Base-by-base conservation (phyloP, 1,284 basidiomycete species). In the Inonotus obliquus region DNA sequence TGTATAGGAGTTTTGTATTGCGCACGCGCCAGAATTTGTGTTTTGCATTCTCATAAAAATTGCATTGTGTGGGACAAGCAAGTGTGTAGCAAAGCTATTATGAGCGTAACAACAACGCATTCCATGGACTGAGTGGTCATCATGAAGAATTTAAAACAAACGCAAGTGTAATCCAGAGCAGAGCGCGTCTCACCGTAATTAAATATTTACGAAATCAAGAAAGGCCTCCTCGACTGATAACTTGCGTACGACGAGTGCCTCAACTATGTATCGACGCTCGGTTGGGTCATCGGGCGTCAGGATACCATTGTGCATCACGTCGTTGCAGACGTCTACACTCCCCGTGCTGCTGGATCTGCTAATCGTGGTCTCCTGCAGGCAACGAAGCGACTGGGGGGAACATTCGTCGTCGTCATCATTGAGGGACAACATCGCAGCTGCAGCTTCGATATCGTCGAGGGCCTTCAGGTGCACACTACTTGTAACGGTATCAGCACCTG, bases 191-290 rank as follows among this genome's bases (percentile, higher is more conserved):
- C 69, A 80, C 14, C 39, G 75, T 21, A 17, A 53, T 74, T 61
- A 85, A 66, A 91, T 87, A 4, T 83, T 84, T 9, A 80, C 83
- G 69, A 91, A 89, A 70, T 91, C 87, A 61, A 91, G 70, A 70
- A 85, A 91, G 9, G 78, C 85, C 69, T 91, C 89, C 60, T 87
- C 85, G 2, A 87, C 68, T 10, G 84, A 84, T 73, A 89, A 76
- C 71, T 91, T 89, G 55, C 87, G 78, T 14, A 91, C 84, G 2
- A 92, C 86, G 32, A 92, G 77, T 1, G 82, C 89, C 70, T 92
- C 89, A n/a, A 91, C 87, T 53, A 92, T 91, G 7, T 88, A 73
- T 9, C 86, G 76, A 3, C 54, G 57, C 29, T 61, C 54, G 45
- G 47, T 39, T 53, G 60, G 67, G 66, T 71, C 71, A 62, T 70